Evolutionary conservation across 441 rosid species (phyloP).

Genomic region (Metrosideros polymorpha): DNA sequence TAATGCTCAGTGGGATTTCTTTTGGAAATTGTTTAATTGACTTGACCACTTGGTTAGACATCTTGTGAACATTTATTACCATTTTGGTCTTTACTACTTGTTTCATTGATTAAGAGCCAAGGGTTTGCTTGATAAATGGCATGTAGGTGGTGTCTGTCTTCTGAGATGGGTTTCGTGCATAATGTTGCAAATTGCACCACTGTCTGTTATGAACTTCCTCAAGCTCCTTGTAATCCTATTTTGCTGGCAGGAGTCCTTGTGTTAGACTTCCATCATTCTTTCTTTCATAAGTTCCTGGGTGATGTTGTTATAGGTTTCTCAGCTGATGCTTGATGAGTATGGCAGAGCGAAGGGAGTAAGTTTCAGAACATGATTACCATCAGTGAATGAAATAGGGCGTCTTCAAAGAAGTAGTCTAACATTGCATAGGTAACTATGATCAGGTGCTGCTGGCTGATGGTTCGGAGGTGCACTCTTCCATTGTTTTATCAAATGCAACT

Average conservation of each 20-base stretch:
- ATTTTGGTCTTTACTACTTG: too few relatives aligned
- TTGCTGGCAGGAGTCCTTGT: not conserved
- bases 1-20: too few relatives aligned
- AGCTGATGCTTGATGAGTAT: constrained; percentile 42
- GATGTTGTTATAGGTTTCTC: constrained; percentile 48
- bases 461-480: constrained; percentile 49
- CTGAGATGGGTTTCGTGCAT: too few relatives aligned
- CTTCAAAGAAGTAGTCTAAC: constrained; percentile 1
- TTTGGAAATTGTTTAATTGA: too few relatives aligned
- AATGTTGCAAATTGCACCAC: too few relatives aligned
- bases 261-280: not conserved
- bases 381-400: constrained; percentile 3
- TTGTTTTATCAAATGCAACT: constrained; percentile 77
- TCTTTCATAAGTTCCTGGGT: not conserved
- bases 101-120: too few relatives aligned
- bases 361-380: not conserved
- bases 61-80: too few relatives aligned
- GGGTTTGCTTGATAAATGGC: too few relatives aligned
- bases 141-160: too few relatives aligned
- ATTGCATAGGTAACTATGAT: not conserved
- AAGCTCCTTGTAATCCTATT: not conserved
- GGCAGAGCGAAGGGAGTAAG: constrained; percentile 72
- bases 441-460: constrained; percentile 80
- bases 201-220: not conserved
- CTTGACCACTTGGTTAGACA: too few relatives aligned